These are phyloP conservation scores for Posidonia oceanica DNA, from an alignment of 116 monocot species.

Conservation along the genomic window DNA sequence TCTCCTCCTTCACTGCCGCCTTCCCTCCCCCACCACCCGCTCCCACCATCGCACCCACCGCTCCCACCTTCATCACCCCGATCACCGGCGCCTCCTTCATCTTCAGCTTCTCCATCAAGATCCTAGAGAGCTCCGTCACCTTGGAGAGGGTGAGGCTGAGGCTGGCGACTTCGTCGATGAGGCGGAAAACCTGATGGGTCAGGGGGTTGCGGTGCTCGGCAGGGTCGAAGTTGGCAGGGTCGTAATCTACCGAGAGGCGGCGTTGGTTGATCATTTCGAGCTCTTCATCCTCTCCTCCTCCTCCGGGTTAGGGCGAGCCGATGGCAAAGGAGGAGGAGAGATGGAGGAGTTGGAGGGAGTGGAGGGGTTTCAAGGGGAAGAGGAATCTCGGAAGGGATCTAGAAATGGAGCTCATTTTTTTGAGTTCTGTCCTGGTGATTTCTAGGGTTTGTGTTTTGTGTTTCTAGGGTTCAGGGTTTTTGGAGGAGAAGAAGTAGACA, in stretches of 20 bases:
- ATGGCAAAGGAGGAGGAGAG: slow-evolving; percentile 15
- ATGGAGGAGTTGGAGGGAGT: slow-evolving; percentile 8
- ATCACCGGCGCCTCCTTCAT: slow-evolving; percentile 43
- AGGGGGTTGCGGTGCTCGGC: slow-evolving; percentile 52
- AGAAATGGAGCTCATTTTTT: slow-evolving; percentile 29
- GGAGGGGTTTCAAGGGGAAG: not conserved
- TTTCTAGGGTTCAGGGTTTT: not conserved
- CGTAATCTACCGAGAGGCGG: slow-evolving; percentile 62
- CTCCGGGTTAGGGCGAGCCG: slow-evolving; percentile 1
- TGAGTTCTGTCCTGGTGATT: not conserved
- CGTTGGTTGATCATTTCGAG: slow-evolving; percentile 68
- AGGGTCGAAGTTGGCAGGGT: slow-evolving; percentile 72
- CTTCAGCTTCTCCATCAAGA: slow-evolving; percentile 35
- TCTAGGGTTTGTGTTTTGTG: too few species aligned
- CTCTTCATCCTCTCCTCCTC: too few species aligned
- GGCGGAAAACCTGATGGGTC: slow-evolving; percentile 70
- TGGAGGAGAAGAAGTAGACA: not conserved
- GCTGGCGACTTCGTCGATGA: slow-evolving; percentile 76
- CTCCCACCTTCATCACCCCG: slow-evolving; percentile 54
- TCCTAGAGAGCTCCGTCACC: slow-evolving; percentile 50
- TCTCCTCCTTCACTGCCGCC: slow-evolving; percentile 23
- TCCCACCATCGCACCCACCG: not conserved
- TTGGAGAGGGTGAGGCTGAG: slow-evolving; percentile 69
- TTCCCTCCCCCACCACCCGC: slow-evolving; percentile 9
- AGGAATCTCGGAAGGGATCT: slow-evolving; percentile 17